These are phyloP conservation scores for Colletotrichum sp. DNA, from an alignment of 2,329 filamentous ascomycete genomes.

Conservation along the genomic window DNA sequence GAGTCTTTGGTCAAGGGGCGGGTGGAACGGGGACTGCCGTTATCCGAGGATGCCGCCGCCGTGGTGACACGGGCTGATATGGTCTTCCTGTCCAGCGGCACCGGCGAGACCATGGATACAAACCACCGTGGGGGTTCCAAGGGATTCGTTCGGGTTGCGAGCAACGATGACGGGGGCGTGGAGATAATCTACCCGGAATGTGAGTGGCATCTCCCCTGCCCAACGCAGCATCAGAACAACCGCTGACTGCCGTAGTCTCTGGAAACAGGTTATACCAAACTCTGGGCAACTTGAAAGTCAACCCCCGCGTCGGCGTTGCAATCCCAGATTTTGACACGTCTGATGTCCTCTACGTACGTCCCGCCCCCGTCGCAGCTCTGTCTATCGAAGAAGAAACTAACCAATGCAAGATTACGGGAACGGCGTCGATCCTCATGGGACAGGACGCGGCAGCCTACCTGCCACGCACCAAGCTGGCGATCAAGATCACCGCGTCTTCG, in stretches of 20 bases:
- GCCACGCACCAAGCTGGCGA: conserved; percentile 73
- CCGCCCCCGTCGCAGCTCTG: neutral
- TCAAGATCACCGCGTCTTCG: conserved; percentile 68
- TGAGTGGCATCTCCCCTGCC: conserved; percentile 26
- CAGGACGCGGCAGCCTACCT: conserved; percentile 66
- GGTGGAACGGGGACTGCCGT: conserved; percentile 36
- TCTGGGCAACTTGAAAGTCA: conserved; percentile 75
- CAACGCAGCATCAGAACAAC: neutral
- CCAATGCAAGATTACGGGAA: conserved; percentile 62
- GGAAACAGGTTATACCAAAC: conserved; percentile 87
- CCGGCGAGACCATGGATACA: conserved; percentile 77
- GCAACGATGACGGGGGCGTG: conserved; percentile 51
- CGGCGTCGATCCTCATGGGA: conserved; percentile 69
- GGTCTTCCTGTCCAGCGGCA: conserved; percentile 77
- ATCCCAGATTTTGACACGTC: conserved; percentile 78
- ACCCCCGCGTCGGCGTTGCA: conserved; percentile 71
- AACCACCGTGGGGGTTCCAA: conserved; percentile 79
- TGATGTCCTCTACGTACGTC: conserved; percentile 67
- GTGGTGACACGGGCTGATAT: conserved; percentile 72
- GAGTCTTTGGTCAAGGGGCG: neutral
- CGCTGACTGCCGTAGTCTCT: conserved; percentile 50
- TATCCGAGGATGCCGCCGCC: conserved; percentile 60
- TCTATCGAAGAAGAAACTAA: neutral
- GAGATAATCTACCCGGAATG: conserved; percentile 79
- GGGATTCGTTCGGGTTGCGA: conserved; percentile 75